Evolutionary conservation across 2,329 filamentous ascomycete species (phyloP).

Genomic region (Drechslera avenae): DNA sequence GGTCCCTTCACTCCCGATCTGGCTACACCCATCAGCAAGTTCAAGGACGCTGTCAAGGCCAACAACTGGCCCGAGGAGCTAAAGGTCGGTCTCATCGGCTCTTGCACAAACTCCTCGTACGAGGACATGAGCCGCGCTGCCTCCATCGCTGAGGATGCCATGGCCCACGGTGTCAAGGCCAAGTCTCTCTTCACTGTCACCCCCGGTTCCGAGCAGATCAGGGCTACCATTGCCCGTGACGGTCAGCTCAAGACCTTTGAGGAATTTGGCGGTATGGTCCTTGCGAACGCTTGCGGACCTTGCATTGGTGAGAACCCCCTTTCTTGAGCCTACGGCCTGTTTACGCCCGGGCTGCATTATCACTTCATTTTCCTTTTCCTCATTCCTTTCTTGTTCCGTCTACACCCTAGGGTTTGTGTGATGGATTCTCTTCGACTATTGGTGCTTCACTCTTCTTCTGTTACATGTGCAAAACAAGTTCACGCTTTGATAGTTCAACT

Average conservation of each 20-base stretch:
- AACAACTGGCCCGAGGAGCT: conserved; percentile 97
- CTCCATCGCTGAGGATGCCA: conserved; percentile 87
- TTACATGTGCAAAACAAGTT: background rate
- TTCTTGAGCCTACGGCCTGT: too few species aligned
- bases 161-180: conserved; percentile 90
- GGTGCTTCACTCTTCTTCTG: background rate
- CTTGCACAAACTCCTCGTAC: conserved; percentile 92
- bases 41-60: conserved; percentile 89
- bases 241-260: conserved; percentile 93
- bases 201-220: conserved; percentile 95
- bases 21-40: conserved; percentile 96
- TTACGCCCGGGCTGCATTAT: too few species aligned
- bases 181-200: conserved; percentile 94
- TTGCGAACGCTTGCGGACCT: conserved; percentile 86
- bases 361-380: too few species aligned
- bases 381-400: too few species aligned
- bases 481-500: background rate
- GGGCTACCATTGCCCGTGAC: conserved; percentile 82
- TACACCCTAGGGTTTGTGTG: too few species aligned
- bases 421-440: background rate
- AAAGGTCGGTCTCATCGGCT: conserved; percentile 95
- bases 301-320: too few species aligned
- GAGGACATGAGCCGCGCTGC: conserved; percentile 94
- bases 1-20: conserved; percentile 98
- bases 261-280: conserved; percentile 91